phyloP scores from a whole-genome alignment of 108 stramenopile species.

The Skeletonema costatum region DNA sequence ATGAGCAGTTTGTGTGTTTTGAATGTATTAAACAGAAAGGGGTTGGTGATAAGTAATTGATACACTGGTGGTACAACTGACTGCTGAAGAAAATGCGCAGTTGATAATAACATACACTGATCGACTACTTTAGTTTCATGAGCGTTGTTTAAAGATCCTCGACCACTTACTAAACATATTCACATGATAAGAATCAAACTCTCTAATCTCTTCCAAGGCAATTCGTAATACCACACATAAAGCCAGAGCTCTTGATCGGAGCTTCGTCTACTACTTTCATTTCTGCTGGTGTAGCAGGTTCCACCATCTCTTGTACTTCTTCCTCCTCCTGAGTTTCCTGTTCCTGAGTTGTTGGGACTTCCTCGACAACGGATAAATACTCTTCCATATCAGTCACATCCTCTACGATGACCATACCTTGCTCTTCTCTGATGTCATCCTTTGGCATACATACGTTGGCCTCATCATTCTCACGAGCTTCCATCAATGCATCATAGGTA shows the following conservation, averaged over 20 bases:
- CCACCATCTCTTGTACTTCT: background rate
- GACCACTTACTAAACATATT: background rate
- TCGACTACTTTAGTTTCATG: background rate
- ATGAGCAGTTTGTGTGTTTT: no score
- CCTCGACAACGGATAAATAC: constrained; percentile 20
- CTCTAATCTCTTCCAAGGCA: background rate
- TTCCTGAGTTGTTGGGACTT: constrained; percentile 27
- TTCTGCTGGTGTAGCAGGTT: background rate
- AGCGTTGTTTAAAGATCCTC: background rate
- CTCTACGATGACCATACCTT: background rate
- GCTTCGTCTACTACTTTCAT: constrained; percentile 6
- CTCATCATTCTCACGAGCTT: constrained; percentile 34
- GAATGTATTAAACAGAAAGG: no score
- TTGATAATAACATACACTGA: background rate
- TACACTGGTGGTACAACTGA: no score
- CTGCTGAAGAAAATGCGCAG: no score
- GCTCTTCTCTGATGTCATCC: constrained; percentile 2
- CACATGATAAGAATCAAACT: background rate
- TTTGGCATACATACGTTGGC: background rate
- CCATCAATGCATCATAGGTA: constrained; percentile 29
- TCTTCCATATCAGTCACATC: constrained; percentile 16
- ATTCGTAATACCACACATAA: background rate
- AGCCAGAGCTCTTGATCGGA: background rate
- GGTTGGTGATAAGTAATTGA: no score
- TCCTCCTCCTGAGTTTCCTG: background rate